A percentile compares a stretch with the other conserved stretches of the same genome.
Conservation (phyloP, 108 stramenopile species). For the Nitzschia sp. region DNA sequence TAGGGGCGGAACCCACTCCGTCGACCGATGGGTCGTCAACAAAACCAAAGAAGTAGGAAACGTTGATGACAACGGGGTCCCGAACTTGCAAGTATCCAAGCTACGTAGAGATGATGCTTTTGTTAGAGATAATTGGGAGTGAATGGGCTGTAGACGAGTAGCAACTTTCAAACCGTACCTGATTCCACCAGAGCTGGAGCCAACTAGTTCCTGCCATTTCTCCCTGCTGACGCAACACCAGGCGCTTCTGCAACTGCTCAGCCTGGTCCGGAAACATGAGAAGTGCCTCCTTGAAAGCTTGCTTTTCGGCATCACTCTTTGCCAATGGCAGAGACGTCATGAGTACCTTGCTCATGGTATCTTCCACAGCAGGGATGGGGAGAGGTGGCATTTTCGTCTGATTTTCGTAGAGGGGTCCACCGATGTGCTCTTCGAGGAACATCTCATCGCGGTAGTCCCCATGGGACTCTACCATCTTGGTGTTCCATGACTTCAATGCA, state of each 20-base stretch:
- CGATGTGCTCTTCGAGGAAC: constrained; percentile 59
- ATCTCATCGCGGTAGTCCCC: constrained; percentile 72
- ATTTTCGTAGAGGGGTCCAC: constrained; percentile 57
- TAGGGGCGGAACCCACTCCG: not conserved
- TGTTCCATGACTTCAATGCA: constrained; percentile 19
- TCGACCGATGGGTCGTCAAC: constrained; percentile 42
- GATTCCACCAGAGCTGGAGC: constrained; percentile 72
- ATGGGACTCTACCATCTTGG: constrained; percentile 46
- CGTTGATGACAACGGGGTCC: constrained; percentile 61
- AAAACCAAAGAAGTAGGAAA: constrained; percentile 69
- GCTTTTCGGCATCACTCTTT: constrained; percentile 28
- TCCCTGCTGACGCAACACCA: constrained; percentile 29
- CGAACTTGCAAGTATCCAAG: constrained; percentile 57
- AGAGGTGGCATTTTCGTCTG: constrained; percentile 50
- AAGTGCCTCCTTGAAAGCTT: constrained; percentile 33
- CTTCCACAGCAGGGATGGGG: constrained; percentile 59
- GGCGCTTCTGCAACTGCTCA: constrained; percentile 41
- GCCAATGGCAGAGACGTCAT: constrained; percentile 48
- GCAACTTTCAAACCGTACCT: constrained; percentile 14
- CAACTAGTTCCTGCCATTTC: constrained; percentile 49
- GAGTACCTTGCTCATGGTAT: constrained; percentile 49
- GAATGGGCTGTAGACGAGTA: not conserved
- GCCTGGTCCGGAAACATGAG: constrained; percentile 43
- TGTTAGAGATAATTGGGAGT: not conserved
- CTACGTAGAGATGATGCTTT: not conserved